These are phyloP conservation scores for Aspergillus hiratsukae DNA, from an alignment of 2,329 filamentous ascomycete genomes.

Conservation along the genomic window DNA sequence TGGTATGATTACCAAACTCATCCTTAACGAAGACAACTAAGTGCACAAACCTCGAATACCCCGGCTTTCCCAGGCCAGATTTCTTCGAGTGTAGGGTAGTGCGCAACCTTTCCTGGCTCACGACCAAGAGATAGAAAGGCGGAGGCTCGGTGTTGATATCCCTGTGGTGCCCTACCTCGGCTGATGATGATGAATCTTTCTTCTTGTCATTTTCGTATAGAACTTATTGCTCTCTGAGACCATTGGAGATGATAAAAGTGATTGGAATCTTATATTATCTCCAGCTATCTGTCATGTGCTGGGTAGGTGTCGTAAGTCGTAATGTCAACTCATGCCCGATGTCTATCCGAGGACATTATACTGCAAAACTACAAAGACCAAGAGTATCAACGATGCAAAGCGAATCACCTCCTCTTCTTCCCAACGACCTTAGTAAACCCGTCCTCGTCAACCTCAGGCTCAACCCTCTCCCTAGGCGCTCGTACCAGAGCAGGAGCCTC, in stretches of 20 bases:
- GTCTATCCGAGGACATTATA: conserved; percentile 11
- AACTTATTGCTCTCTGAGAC: conserved; percentile 15
- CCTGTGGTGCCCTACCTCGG: conserved; percentile 18
- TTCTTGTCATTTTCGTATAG: conserved; percentile 21
- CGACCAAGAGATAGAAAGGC: conserved; percentile 13
- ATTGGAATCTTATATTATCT: conserved; percentile 2
- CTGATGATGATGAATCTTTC: conserved; percentile 32
- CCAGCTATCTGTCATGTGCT: background rate
- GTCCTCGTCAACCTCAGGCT: conserved; percentile 73
- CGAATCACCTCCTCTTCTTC: conserved; percentile 55
- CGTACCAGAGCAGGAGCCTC: conserved; percentile 62
- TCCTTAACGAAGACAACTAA: conserved; percentile 33
- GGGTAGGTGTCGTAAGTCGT: background rate
- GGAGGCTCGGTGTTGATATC: conserved; percentile 21
- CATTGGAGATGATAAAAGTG: conserved; percentile 19
- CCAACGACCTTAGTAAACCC: conserved; percentile 72
- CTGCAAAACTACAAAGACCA: conserved; percentile 2
- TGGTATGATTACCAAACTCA: conserved; percentile 95
- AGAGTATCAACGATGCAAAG: background rate
- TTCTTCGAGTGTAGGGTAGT: background rate
- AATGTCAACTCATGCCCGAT: conserved; percentile 5
- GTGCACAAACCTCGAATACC: conserved; percentile 6
- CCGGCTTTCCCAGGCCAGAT: conserved; percentile 2
- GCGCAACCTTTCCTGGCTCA: conserved; percentile 1
- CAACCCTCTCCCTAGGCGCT: conserved; percentile 57